Evolutionary conservation across 169 alveolate species (phyloP).

Genomic region (Plasmodium chabaudi): DNA sequence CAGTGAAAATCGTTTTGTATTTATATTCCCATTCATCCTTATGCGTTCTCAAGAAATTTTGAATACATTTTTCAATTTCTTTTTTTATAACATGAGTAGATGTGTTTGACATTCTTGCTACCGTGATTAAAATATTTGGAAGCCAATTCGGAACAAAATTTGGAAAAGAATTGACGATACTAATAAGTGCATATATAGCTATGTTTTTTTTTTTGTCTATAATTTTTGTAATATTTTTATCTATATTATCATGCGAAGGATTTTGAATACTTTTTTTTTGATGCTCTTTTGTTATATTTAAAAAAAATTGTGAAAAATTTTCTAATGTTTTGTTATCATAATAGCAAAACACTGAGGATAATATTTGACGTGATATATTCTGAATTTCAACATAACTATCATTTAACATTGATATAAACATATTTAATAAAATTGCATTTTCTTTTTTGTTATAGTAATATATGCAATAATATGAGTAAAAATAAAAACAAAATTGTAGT

Average conservation of each 20-base stretch:
- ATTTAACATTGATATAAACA: conserved; percentile 63
- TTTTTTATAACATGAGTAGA: conserved; percentile 74
- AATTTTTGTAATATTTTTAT: not conserved
- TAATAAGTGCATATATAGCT: conserved; percentile 67
- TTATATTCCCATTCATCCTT: conserved; percentile 87
- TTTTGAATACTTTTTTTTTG: not conserved
- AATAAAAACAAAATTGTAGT: conserved; percentile 56
- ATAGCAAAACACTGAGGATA: conserved; percentile 58
- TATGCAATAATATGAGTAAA: conserved; percentile 61
- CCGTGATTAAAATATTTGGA: conserved; percentile 82
- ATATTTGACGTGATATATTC: conserved; percentile 49
- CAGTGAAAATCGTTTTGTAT: conserved; percentile 79
- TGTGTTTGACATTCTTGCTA: conserved; percentile 79
- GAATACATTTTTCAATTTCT: conserved; percentile 84
- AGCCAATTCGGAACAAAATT: conserved; percentile 86
- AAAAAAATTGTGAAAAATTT: conserved; percentile 20
- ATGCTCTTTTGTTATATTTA: conserved; percentile 24
- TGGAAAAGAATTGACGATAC: conserved; percentile 78
- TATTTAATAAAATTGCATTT: conserved; percentile 37
- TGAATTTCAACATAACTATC: conserved; percentile 70
- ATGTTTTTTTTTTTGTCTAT: conserved; percentile 45
- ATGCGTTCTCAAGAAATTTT: conserved; percentile 85
- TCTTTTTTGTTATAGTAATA: conserved; percentile 43
- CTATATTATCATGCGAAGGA: not conserved
- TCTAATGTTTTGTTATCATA: conserved; percentile 43